phyloP scores from a whole-genome alignment of 2,329 filamentous ascomycete species.

The Dactylonectria estremocensis region DNA sequence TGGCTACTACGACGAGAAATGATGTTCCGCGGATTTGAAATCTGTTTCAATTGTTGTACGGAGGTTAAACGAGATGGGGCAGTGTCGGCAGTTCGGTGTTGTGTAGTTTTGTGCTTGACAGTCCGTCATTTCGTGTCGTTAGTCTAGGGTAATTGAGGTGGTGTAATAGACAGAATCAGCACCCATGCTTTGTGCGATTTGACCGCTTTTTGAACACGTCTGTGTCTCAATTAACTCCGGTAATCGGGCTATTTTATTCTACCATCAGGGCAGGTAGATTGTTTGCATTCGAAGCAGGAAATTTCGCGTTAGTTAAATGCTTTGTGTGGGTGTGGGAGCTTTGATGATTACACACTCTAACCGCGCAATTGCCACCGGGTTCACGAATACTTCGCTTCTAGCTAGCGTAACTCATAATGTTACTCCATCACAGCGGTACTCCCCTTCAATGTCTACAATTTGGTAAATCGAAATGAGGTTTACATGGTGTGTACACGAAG shows the following conservation, averaged over 20 bases:
- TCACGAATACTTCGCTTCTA: background rate
- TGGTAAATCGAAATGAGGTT: background rate
- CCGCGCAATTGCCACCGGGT: background rate
- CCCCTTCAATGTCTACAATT: too few species aligned
- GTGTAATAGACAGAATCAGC: background rate
- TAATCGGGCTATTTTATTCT: too few species aligned
- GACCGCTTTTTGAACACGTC: too few species aligned
- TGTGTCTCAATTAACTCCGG: too few species aligned
- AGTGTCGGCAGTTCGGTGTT: too few species aligned
- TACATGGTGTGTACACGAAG: background rate
- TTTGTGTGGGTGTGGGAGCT: too few species aligned
- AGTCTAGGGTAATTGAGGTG: background rate
- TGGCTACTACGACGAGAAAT: constrained; percentile 4
- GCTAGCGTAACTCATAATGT: background rate
- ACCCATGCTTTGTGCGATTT: too few species aligned
- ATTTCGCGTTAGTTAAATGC: too few species aligned
- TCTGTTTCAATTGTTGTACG: background rate
- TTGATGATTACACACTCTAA: too few species aligned
- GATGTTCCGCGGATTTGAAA: background rate
- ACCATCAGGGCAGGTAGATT: too few species aligned
- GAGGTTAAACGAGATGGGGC: background rate
- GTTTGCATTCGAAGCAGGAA: too few species aligned
- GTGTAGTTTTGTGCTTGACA: background rate
- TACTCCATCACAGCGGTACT: too few species aligned
- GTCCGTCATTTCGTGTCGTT: background rate